phyloP scores from a whole-genome alignment of 2,329 filamentous ascomycete species.

The Aspergillus fijiensis region DNA sequence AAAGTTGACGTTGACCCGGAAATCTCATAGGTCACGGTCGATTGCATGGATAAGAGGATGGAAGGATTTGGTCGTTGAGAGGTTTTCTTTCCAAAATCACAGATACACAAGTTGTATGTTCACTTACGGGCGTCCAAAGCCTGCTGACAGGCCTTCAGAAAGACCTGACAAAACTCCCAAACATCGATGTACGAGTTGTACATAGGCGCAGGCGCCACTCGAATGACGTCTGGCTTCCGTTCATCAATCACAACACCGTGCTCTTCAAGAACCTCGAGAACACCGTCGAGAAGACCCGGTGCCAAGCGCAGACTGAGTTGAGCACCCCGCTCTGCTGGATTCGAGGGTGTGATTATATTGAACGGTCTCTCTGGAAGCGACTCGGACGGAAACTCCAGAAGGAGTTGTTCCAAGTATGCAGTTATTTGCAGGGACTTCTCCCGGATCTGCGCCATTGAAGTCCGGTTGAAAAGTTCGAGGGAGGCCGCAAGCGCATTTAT shows the following conservation, averaged over 20 bases:
- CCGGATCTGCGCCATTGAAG: conserved; percentile 67
- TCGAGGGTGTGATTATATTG: conserved; percentile 66
- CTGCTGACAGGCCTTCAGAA: conserved; percentile 49
- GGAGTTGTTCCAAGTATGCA: conserved; percentile 70
- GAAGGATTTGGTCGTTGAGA: background rate
- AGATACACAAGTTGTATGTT: background rate
- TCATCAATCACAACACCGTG: conserved; percentile 77
- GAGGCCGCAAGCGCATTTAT: conserved; percentile 72
- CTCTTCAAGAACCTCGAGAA: conserved; percentile 63
- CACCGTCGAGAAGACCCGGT: conserved; percentile 67
- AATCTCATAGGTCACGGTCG: background rate
- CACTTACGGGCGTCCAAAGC: conserved; percentile 27
- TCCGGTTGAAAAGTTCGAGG: conserved; percentile 71
- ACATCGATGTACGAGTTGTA: conserved; percentile 81
- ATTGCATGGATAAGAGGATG: background rate
- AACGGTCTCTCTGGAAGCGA: conserved; percentile 47
- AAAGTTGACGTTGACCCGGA: no score
- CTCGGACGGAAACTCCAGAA: conserved; percentile 45
- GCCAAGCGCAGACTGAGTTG: conserved; percentile 74
- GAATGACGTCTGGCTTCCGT: conserved; percentile 79
- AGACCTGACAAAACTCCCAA: conserved; percentile 58
- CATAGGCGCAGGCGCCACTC: conserved; percentile 78
- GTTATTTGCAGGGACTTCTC: conserved; percentile 72
- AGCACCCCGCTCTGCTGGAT: conserved; percentile 68
- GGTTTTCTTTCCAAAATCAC: background rate